Conservation (phyloP, 1,284 basidiomycete species). For the Marasmius tenuissimus region DNA sequence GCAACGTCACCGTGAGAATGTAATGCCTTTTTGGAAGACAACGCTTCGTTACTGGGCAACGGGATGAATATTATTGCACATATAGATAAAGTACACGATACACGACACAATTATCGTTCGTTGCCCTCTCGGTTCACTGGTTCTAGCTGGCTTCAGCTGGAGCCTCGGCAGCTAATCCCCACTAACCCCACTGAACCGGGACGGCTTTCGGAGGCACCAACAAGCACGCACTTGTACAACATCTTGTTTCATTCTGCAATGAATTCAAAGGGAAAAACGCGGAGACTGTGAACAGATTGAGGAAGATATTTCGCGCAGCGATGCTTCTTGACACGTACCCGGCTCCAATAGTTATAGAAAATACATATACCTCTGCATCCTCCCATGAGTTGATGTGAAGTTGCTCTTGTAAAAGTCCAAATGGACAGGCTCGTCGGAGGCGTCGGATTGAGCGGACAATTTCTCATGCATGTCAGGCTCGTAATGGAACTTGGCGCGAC, state of each 20-base stretch:
- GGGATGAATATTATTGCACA: too few species aligned
- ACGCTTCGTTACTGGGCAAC: too few species aligned
- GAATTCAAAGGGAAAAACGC: background rate
- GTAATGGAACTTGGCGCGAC: slow-evolving; percentile 33
- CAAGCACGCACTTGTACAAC: background rate
- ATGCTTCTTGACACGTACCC: background rate
- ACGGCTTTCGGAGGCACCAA: background rate
- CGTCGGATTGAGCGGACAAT: background rate
- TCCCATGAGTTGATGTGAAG: background rate
- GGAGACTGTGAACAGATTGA: background rate
- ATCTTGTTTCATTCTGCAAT: background rate
- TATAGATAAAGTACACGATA: background rate
- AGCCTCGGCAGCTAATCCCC: background rate
- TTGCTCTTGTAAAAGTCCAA: background rate
- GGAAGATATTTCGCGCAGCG: background rate
- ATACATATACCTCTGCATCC: background rate
- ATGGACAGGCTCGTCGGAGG: background rate
- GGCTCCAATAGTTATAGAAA: background rate
- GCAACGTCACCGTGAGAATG: too few species aligned
- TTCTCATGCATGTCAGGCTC: slow-evolving; percentile 17
- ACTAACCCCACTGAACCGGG: background rate
- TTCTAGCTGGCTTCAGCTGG: background rate
- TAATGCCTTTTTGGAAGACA: too few species aligned
- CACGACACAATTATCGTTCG: background rate
- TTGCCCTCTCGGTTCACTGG: background rate